phyloP scores from a whole-genome alignment of 73 alveolate genomes.

The Tetrahymena malaccensis region DNA sequence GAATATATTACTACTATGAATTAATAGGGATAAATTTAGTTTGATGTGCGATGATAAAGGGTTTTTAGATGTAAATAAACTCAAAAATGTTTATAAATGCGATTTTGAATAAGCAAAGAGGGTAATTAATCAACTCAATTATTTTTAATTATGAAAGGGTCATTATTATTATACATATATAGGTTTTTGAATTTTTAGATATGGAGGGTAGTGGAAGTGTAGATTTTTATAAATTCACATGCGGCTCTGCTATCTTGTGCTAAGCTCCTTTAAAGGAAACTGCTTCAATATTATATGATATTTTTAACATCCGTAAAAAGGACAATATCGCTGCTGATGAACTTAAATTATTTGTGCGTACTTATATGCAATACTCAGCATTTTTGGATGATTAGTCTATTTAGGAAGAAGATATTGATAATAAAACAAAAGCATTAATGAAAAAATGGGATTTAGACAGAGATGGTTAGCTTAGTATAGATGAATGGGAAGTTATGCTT shows the following conservation, averaged over 20 bases:
- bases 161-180: background rate
- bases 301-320: slow-evolving; percentile 8
- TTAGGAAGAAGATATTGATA: slow-evolving; percentile 3
- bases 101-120: background rate
- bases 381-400: slow-evolving; percentile 10
- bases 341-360: background rate
- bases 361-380: background rate
- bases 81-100: background rate
- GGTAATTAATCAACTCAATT: background rate
- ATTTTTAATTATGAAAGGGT: background rate
- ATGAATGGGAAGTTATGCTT: slow-evolving; percentile 10
- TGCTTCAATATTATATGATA: background rate
- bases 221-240: background rate
- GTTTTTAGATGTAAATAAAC: background rate
- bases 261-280: slow-evolving; percentile 28
- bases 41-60: slow-evolving; percentile 11
- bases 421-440: background rate
- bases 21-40: background rate
- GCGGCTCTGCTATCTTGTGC: slow-evolving; percentile 14
- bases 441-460: slow-evolving; percentile 40
- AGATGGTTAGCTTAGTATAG: slow-evolving; percentile 16
- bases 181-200: background rate
- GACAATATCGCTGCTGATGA: slow-evolving; percentile 8
- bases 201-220: background rate
- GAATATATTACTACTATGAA: background rate